Base-by-base conservation (phyloP, 2,329 filamentous ascomycete species). In the Chaetothyriales sp. region DNA sequence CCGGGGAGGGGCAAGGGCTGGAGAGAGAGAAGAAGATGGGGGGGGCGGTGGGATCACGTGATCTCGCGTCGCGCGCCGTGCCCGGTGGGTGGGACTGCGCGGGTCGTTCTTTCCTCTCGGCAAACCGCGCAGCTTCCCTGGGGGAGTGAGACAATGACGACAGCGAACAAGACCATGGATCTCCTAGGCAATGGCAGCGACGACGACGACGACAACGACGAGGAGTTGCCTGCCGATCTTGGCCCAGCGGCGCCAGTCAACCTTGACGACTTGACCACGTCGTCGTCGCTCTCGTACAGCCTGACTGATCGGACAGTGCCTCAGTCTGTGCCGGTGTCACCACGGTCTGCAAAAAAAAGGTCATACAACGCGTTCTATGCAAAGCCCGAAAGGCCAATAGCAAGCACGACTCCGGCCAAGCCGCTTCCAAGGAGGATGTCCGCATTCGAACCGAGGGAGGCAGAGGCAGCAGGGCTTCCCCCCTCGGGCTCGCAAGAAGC, bases 301-400 rank as follows among this genome's bases (percentile, higher is more conserved):
- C 33, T 40, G 33, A 10, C 33, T 15, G 33, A 40, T 15, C 10
- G 33, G 33, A 40, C 33, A 15, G 33, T 40, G 33, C 13, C 33
- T 40, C 33, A 40, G 4, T 10, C 15, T 9, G 4, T 40, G 10
- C 25, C 19, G 33, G 19, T 37, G 15, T 40, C 49, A 19, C 48
- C 45, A 28, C 51, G 56, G 37, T 29, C 29, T 6, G 43, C 48
- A 1, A 52, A 53, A 43, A 60, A 58, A 46, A 49, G 58, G 29
- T 53, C 52, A 20, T 58, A 57, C 48, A 56, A 58, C 37, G 56
- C 58, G 44, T 44, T 55, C 47, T 60, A 58, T 44, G 47, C 53
- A 40, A 40, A 50, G 22, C 37, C 29, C 13, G 47, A 56, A 22
- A 44, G 48, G 7, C 51, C 51, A 19, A 50, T 18, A n/a, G 18